These are phyloP conservation scores for Nothomitra cinnamomea DNA, from an alignment of 2,329 filamentous ascomycete genomes.

Conservation along the genomic window DNA sequence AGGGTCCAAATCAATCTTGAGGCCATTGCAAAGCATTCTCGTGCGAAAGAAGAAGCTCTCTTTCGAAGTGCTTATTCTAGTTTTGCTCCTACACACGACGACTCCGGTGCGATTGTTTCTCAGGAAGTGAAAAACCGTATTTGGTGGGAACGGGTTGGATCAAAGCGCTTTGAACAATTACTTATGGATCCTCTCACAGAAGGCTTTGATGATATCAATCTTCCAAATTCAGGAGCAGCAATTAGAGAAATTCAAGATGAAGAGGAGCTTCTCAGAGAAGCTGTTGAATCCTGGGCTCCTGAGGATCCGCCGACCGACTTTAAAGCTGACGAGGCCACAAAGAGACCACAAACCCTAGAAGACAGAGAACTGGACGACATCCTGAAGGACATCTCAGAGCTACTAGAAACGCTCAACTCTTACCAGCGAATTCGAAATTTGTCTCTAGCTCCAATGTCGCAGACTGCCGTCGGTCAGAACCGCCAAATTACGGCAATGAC, in stretches of 20 bases:
- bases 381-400: conserved; percentile 54
- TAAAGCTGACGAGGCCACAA: neutral
- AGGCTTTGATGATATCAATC: neutral
- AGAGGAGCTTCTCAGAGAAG: conserved; percentile 3
- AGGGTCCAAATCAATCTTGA: conserved; percentile 23
- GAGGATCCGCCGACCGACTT: conserved; percentile 4
- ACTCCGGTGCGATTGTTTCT: conserved; percentile 52
- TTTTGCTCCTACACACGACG: conserved; percentile 61
- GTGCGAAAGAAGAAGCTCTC: conserved; percentile 51
- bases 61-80: conserved; percentile 66
- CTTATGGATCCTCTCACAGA: neutral
- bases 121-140: conserved; percentile 48
- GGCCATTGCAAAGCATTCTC: neutral
- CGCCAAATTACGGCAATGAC: conserved; percentile 35
- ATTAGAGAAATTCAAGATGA: neutral
- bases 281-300: conserved; percentile 4
- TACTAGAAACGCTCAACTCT: conserved; percentile 60
- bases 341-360: neutral
- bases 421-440: conserved; percentile 66
- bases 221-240: neutral
- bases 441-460: conserved; percentile 45
- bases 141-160: conserved; percentile 46
- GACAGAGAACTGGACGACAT: conserved; percentile 35
- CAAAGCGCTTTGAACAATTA: conserved; percentile 2
- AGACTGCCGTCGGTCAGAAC: conserved; percentile 50